Evolutionary conservation across 2,329 filamentous ascomycete species (phyloP).

Genomic region (Cladosporium sp.): DNA sequence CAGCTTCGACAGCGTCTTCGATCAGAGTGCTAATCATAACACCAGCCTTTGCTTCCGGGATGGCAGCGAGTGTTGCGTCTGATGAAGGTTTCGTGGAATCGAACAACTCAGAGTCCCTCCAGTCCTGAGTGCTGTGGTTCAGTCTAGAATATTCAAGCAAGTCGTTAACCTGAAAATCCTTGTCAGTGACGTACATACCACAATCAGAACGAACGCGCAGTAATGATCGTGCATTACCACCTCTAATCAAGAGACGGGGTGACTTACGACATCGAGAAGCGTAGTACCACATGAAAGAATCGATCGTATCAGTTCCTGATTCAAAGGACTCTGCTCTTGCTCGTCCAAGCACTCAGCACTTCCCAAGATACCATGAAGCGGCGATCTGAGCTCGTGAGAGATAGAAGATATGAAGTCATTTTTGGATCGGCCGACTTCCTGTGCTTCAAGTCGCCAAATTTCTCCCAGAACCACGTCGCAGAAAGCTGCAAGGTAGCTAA

Average conservation of each 20-base stretch:
- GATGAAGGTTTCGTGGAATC: too few species aligned
- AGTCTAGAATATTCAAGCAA: conserved; percentile 45
- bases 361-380: conserved; percentile 42
- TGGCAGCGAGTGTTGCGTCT: conserved; percentile 3
- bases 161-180: conserved; percentile 28
- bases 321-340: conserved; percentile 37
- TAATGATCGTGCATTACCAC: too few species aligned
- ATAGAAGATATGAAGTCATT: conserved; percentile 51
- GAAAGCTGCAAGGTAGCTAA: conserved; percentile 39
- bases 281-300: conserved; percentile 49
- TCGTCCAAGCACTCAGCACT: conserved; percentile 42
- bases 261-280: conserved; percentile 43
- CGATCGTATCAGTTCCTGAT: conserved; percentile 43
- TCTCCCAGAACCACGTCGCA: conserved; percentile 41
- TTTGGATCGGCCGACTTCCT: conserved; percentile 45
- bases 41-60: conserved; percentile 17
- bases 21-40: conserved; percentile 44
- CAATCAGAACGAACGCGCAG: too few species aligned
- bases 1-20: conserved; percentile 54
- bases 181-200: neutral
- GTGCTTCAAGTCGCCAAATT: conserved; percentile 36
- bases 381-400: conserved; percentile 47
- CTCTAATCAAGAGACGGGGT: too few species aligned
- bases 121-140: conserved; percentile 30
- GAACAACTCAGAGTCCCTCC: neutral